These are phyloP conservation scores for Malus hybrid DNA, from an alignment of 331 rosid species.

Conservation along the genomic window DNA sequence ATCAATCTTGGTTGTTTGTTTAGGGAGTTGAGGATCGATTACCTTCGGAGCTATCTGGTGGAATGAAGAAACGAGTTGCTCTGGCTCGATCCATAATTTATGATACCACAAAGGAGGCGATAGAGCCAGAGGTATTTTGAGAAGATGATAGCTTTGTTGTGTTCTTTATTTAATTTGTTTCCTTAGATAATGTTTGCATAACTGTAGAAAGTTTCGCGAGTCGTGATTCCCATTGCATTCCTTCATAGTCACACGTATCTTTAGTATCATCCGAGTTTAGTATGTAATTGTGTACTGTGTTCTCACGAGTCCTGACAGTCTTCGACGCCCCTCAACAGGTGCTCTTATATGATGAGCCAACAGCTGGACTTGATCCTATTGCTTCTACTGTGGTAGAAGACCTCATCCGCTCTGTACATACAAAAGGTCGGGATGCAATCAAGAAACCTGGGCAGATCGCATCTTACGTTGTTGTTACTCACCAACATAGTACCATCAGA, in stretches of 20 bases:
- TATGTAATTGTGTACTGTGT: background rate
- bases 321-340: slow-evolving; percentile 43
- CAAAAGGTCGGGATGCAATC: slow-evolving; percentile 59
- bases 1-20: slow-evolving; percentile 1
- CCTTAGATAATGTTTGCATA: background rate
- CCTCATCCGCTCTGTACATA: slow-evolving; percentile 89
- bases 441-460: slow-evolving; percentile 78
- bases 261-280: background rate
- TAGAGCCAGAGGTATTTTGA: slow-evolving; percentile 86
- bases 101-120: slow-evolving; percentile 62
- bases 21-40: slow-evolving; percentile 89
- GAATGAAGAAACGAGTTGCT: slow-evolving; percentile 99
- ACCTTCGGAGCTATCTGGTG: slow-evolving; percentile 97
- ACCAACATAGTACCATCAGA: slow-evolving; percentile 92
- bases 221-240: background rate
- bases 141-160: background rate
- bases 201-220: background rate
- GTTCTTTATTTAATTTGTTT: background rate
- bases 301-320: slow-evolving; percentile 3
- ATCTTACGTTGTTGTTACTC: slow-evolving; percentile 92
- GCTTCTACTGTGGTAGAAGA: slow-evolving; percentile 99
- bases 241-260: background rate
- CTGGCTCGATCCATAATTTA: slow-evolving; percentile 86
- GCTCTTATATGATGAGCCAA: slow-evolving; percentile 92
- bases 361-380: slow-evolving; percentile 99